phyloP scores from a whole-genome alignment of 1,139 yeast species.

The Eremothecium coryli region DNA sequence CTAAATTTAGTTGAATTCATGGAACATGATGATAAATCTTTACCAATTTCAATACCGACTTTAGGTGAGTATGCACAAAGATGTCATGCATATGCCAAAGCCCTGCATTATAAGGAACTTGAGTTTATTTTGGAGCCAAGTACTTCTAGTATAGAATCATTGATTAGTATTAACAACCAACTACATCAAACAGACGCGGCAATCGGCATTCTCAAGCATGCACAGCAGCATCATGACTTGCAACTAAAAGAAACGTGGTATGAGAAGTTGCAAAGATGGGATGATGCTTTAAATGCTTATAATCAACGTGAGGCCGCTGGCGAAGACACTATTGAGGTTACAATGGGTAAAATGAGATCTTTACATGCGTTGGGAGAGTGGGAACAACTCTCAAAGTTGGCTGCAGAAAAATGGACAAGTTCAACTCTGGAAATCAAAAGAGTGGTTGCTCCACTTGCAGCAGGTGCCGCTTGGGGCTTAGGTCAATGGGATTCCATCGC shows the following conservation, averaged over 20 bases:
- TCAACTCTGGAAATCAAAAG: slow-evolving; percentile 67
- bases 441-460: slow-evolving; percentile 94
- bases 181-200: slow-evolving; percentile 97
- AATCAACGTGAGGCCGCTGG: slow-evolving; percentile 53
- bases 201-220: slow-evolving; percentile 89
- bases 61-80: slow-evolving; percentile 89
- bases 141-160: slow-evolving; percentile 83
- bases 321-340: slow-evolving; percentile 55
- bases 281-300: slow-evolving; percentile 88
- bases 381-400: slow-evolving; percentile 83
- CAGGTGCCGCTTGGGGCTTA: slow-evolving; percentile 99
- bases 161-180: slow-evolving; percentile 88
- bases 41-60: slow-evolving; percentile 83
- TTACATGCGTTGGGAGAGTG: slow-evolving; percentile 96
- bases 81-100: slow-evolving; percentile 96
- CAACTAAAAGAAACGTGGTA: slow-evolving; percentile 97
- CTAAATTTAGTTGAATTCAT: slow-evolving; percentile 87
- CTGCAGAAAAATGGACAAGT: slow-evolving; percentile 74
- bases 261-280: slow-evolving; percentile 95
- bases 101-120: slow-evolving; percentile 87
- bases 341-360: slow-evolving; percentile 97
- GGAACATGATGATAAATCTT: slow-evolving; percentile 94
- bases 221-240: slow-evolving; percentile 85
- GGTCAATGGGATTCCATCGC: slow-evolving; percentile 98
- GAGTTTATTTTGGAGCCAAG: slow-evolving; percentile 92